Evolutionary conservation across 306 rosid species (phyloP).

Genomic region (Dalbergia oliveri): DNA sequence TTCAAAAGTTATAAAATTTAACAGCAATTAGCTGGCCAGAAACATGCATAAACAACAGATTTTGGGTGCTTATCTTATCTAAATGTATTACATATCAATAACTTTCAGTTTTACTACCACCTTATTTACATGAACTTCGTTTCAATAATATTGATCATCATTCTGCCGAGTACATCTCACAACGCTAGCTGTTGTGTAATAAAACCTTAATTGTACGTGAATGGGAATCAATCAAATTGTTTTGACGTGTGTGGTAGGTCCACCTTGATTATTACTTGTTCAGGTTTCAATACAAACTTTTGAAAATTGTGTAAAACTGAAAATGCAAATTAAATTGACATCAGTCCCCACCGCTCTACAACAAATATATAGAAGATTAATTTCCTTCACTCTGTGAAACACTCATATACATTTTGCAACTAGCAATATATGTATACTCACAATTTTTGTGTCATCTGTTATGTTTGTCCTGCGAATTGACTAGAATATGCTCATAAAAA

Average conservation of each 20-base stretch:
- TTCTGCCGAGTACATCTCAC: conserved; percentile 29
- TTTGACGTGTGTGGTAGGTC: conserved; percentile 48
- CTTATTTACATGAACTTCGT: not conserved
- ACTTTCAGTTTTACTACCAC: conserved; percentile 26
- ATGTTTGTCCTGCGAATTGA: not conserved
- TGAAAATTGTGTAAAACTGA: conserved; percentile 25
- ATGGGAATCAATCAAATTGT: conserved; percentile 46
- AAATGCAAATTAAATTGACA: conserved; percentile 43
- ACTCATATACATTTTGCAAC: not conserved
- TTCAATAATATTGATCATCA: not conserved
- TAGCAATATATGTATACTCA: not conserved
- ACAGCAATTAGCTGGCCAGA: too few species aligned
- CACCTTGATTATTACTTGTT: conserved; percentile 43
- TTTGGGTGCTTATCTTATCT: conserved; percentile 26
- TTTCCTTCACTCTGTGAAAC: conserved; percentile 8
- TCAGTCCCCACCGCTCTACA: not conserved
- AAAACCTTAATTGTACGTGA: conserved; percentile 30
- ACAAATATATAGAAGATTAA: not conserved
- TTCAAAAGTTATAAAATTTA: too few species aligned
- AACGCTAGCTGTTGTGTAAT: conserved; percentile 5
- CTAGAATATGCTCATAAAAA: too few species aligned
- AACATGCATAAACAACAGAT: not conserved
- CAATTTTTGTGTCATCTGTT: not conserved
- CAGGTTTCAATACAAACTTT: conserved; percentile 39
- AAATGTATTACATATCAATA: not conserved